phyloP scores from a whole-genome alignment of 2,329 filamentous ascomycete genomes.

The Talaromyces amestolkiae region DNA sequence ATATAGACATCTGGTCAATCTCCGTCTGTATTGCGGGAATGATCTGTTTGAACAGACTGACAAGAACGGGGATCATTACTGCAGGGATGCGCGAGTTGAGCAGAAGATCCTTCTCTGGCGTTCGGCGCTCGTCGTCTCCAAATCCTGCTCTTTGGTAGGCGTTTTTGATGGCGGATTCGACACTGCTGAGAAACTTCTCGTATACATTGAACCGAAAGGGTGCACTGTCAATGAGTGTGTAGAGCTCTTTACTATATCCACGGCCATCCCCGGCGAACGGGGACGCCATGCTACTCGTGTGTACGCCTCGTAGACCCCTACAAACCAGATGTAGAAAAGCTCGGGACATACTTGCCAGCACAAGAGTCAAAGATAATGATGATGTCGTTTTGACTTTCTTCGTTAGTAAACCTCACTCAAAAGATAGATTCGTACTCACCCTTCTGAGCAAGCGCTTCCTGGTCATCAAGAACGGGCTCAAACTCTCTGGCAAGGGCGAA shows the following conservation, averaged over 20 bases:
- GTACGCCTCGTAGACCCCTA: conserved; percentile 60
- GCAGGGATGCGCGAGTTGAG: conserved; percentile 53
- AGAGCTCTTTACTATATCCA: conserved; percentile 53
- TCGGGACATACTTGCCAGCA: conserved; percentile 72
- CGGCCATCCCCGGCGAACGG: conserved; percentile 39
- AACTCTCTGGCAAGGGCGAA: conserved; percentile 45
- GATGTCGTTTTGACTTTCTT: conserved; percentile 34
- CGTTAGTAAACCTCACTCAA: background rate
- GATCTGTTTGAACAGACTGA: conserved; percentile 48
- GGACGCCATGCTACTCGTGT: conserved; percentile 42
- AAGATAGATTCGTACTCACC: conserved; percentile 23
- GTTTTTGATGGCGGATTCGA: conserved; percentile 64
- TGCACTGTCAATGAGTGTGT: conserved; percentile 51
- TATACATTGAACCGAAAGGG: conserved; percentile 61
- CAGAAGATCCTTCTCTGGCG: conserved; percentile 54
- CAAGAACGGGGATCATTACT: conserved; percentile 50
- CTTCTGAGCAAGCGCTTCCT: conserved; percentile 39
- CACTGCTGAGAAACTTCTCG: conserved; percentile 62
- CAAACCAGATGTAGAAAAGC: conserved; percentile 69
- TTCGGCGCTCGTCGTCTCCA: conserved; percentile 46
- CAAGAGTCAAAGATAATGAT: conserved; percentile 50
- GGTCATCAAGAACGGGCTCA: conserved; percentile 32
- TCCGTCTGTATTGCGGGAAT: conserved; percentile 58
- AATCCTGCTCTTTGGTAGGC: conserved; percentile 53
- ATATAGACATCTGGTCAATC: conserved; percentile 65